Evolutionary conservation across 306 rosid genomes (phyloP).

Genomic region (Pachyrhizus erosus): DNA sequence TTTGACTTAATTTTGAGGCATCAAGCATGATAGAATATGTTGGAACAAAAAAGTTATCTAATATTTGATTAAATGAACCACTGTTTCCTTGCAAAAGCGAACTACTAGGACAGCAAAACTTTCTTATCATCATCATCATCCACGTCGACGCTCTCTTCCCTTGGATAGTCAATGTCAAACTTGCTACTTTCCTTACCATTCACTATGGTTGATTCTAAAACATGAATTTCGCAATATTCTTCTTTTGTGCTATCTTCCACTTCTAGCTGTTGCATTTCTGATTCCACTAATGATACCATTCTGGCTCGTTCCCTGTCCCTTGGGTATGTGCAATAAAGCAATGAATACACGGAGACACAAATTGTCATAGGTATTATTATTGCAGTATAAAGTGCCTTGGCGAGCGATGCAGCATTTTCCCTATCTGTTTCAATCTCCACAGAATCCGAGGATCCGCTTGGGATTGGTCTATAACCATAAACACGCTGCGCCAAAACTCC

Average conservation of each 20-base stretch:
- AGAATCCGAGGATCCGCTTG: slow-evolving; percentile 63
- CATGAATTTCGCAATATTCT: slow-evolving; percentile 22
- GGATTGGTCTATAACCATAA: slow-evolving; percentile 70
- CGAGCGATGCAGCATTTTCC: slow-evolving; percentile 79
- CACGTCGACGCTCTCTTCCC: slow-evolving; percentile 38
- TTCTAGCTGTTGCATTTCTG: slow-evolving; percentile 65
- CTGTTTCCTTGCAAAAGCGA: background rate
- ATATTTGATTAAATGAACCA: background rate
- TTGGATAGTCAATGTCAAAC: slow-evolving; percentile 38
- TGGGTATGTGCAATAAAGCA: slow-evolving; percentile 78
- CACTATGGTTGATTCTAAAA: slow-evolving; percentile 37
- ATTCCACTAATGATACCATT: slow-evolving; percentile 60
- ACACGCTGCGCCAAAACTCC: slow-evolving; percentile 81
- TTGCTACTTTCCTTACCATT: slow-evolving; percentile 39
- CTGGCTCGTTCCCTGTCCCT: slow-evolving; percentile 82
- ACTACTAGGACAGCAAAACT: slow-evolving; percentile 49
- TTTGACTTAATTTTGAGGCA: background rate
- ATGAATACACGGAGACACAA: slow-evolving; percentile 70
- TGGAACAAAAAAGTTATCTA: background rate
- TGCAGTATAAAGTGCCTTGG: slow-evolving; percentile 79
- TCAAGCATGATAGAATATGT: background rate
- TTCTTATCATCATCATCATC: slow-evolving; percentile 61
- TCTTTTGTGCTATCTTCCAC: slow-evolving; percentile 41
- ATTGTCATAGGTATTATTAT: slow-evolving; percentile 72
- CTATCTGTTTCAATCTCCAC: slow-evolving; percentile 67